Base-by-base conservation (phyloP, 345 rosid genomes). In the Schrenkiella parvula region DNA sequence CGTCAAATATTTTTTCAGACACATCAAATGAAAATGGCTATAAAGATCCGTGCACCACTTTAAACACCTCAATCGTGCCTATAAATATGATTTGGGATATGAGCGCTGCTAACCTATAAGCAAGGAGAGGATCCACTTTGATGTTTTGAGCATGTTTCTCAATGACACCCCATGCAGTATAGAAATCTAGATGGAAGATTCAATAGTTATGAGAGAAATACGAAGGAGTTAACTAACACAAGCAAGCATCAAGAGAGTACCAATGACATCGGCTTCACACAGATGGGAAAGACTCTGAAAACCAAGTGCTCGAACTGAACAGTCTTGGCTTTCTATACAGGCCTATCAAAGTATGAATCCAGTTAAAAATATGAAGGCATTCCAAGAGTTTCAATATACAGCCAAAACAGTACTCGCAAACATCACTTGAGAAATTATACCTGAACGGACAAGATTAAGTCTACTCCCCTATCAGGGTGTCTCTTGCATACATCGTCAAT, bases 391-490 rank as follows among this genome's bases (percentile, higher is more conserved):
- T 43, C 26, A 15, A 79, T 58, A 43, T 19, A 52, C 50, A 67
- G 34, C 68, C 44, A 53, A 74, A 41, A 52, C 4, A 70, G 54
- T 37, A 32, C 68, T 39, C 64, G 35, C 55, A 80, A 72, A 62
- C 53, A 73, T 65, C 29, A 48, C 21, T 64, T 25, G 64, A 68
- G 66, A 62, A 64, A 60, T 63, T 84, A 56, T 87, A 93, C 98
- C 90, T 92, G 86, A 73, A 93, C 88, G 61, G 98, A 93, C 82
- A 93, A 81, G 81, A 93, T 90, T 78, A 93, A 84, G 70, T 90
- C 98, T 80, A 93, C 97, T 17, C 98, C 98, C 83, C 98, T 89
- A 80, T 93, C 98, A 72, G 98, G 91, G 61, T 90, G 82, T 81
- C 80, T 84, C 78, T 76, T 76, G 86, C 98, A 90, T 75, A 90